These are phyloP conservation scores for Harrya chromipes DNA, from an alignment of 768 basidiomycete species.

Conservation along the genomic window DNA sequence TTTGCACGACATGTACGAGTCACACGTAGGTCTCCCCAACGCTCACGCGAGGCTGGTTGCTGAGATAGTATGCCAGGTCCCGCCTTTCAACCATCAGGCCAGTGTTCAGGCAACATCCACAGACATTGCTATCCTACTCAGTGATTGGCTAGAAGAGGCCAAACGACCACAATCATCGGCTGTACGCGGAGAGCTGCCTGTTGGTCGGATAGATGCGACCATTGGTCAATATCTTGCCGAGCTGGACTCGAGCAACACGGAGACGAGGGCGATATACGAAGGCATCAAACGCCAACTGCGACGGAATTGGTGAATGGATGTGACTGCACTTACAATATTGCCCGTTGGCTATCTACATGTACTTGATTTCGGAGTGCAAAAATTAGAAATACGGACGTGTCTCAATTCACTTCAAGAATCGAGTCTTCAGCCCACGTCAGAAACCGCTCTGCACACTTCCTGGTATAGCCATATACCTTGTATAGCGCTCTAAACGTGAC, in stretches of 20 bases:
- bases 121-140: constrained; percentile 77
- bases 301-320: constrained; percentile 58
- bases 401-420: constrained; percentile 69
- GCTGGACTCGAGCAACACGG: constrained; percentile 55
- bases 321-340: neutral
- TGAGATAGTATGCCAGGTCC: constrained; percentile 46
- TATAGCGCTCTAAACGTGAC: constrained; percentile 54
- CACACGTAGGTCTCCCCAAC: constrained; percentile 55
- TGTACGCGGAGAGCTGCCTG: constrained; percentile 68
- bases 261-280: constrained; percentile 67
- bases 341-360: constrained; percentile 13
- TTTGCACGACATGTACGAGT: constrained; percentile 83
- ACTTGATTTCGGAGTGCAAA: constrained; percentile 12
- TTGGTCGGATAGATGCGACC: constrained; percentile 68
- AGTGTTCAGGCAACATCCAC: constrained; percentile 79
- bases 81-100: constrained; percentile 77
- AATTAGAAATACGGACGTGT: constrained; percentile 2
- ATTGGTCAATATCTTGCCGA: constrained; percentile 74
- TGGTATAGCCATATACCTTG: constrained; percentile 66
- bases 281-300: constrained; percentile 67
- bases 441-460: constrained; percentile 53
- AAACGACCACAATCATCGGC: constrained; percentile 66
- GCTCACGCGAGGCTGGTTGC: constrained; percentile 1
- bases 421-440: constrained; percentile 74
- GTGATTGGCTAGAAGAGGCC: constrained; percentile 79